phyloP scores from a whole-genome alignment of 2,329 filamentous ascomycete species.

The Ophiostoma australiae region DNA sequence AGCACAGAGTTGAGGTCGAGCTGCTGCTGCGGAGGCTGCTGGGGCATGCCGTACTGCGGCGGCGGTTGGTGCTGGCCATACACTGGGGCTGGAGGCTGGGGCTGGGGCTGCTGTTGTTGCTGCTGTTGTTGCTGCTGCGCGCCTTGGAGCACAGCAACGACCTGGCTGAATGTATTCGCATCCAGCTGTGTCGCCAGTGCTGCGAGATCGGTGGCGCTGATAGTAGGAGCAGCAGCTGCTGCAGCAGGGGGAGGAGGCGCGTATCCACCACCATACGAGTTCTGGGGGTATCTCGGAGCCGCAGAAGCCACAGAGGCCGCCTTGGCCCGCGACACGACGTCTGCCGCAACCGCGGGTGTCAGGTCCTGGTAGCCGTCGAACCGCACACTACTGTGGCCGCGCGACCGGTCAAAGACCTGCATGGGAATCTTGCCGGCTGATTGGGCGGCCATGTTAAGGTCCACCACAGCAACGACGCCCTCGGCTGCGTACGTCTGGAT shows the following conservation, averaged over 20 bases:
- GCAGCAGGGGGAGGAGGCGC: slow-evolving; percentile 8
- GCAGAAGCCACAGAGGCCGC: slow-evolving; percentile 33
- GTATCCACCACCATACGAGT: slow-evolving; percentile 20
- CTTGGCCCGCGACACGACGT: slow-evolving; percentile 72
- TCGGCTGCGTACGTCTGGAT: slow-evolving; percentile 81
- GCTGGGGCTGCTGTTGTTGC: neutral
- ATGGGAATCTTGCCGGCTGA: slow-evolving; percentile 68
- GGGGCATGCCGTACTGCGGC: neutral
- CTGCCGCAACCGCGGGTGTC: slow-evolving; percentile 70
- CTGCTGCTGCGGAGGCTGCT: neutral
- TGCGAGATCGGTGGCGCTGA: slow-evolving; percentile 24
- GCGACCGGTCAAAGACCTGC: slow-evolving; percentile 77
- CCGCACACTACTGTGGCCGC: slow-evolving; percentile 62
- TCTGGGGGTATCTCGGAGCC: slow-evolving; percentile 31
- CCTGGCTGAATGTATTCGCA: slow-evolving; percentile 34
- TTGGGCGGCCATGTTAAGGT: slow-evolving; percentile 67
- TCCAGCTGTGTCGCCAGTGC: slow-evolving; percentile 33
- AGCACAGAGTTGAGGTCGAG: slow-evolving; percentile 47
- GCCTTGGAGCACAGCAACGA: slow-evolving; percentile 34
- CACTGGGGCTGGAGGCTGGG: neutral
- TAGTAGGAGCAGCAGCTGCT: slow-evolving; percentile 20
- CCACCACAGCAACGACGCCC: slow-evolving; percentile 79
- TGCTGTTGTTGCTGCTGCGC: slow-evolving; percentile 27
- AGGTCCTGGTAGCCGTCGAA: slow-evolving; percentile 86
- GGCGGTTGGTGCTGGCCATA: neutral